A percentile compares a stretch with the other conserved stretches of the same genome.
phyloP scores from a whole-genome alignment of 2,329 filamentous ascomycete species.

The Apiospora rasikravindrae region DNA sequence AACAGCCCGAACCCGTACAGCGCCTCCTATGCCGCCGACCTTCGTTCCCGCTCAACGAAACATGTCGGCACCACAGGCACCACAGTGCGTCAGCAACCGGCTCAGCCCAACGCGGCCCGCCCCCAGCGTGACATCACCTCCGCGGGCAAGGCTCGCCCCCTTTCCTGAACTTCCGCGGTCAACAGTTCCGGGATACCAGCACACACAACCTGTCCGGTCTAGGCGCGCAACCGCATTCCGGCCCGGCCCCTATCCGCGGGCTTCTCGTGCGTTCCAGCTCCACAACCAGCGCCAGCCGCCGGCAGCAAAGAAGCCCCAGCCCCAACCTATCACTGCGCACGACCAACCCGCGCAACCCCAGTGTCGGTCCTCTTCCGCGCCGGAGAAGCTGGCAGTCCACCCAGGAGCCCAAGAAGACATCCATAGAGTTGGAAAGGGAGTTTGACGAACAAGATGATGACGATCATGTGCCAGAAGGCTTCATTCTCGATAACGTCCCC shows the following conservation, averaged over 20 bases:
- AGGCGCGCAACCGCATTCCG: slow-evolving; percentile 36
- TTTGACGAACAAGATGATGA: slow-evolving; percentile 74
- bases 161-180: slow-evolving; percentile 49
- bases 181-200: slow-evolving; percentile 53
- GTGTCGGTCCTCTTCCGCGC: slow-evolving; percentile 46
- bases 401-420: slow-evolving; percentile 64
- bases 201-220: slow-evolving; percentile 42
- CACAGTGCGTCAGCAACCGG: neutral
- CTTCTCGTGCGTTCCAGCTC: slow-evolving; percentile 47
- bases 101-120: slow-evolving; percentile 24
- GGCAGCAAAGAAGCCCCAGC: slow-evolving; percentile 57
- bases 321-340: slow-evolving; percentile 47
- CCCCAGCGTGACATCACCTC: slow-evolving; percentile 41
- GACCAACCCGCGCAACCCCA: slow-evolving; percentile 50
- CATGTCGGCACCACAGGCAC: slow-evolving; percentile 33
- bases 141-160: slow-evolving; percentile 45
- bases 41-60: slow-evolving; percentile 41
- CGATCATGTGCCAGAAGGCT: slow-evolving; percentile 79
- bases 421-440: slow-evolving; percentile 74
- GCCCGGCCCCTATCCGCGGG: slow-evolving; percentile 39
- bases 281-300: slow-evolving; percentile 44
- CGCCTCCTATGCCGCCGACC: slow-evolving; percentile 50
- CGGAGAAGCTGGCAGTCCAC: slow-evolving; percentile 76
- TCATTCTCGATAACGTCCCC: slow-evolving; percentile 81
- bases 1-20: slow-evolving; percentile 54